Conservation (phyloP, 2,329 filamentous ascomycete species). For the Verticillium longisporum region DNA sequence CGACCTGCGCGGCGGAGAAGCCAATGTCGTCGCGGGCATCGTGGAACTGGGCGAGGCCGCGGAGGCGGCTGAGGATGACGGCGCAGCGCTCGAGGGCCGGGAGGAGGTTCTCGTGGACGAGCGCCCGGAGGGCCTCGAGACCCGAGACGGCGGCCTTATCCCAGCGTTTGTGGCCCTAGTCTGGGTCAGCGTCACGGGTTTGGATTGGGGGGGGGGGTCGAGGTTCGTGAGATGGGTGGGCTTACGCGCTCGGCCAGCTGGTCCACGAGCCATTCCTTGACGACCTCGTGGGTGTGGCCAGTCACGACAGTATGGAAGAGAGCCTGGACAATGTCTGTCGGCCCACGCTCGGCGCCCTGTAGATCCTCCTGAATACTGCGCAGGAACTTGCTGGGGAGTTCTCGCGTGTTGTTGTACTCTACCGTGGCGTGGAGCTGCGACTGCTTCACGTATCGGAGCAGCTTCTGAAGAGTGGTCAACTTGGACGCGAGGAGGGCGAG, state of each 20-base stretch:
- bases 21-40: slow-evolving; percentile 60
- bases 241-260: slow-evolving; percentile 70
- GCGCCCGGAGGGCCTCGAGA: slow-evolving; percentile 66
- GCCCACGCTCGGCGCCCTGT: slow-evolving; percentile 50
- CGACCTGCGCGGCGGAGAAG: slow-evolving; percentile 57
- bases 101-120: slow-evolving; percentile 82
- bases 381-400: slow-evolving; percentile 73
- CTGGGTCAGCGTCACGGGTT: slow-evolving; percentile 7
- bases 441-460: slow-evolving; percentile 79
- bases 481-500: slow-evolving; percentile 80
- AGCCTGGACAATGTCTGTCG: slow-evolving; percentile 60
- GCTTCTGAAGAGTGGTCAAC: slow-evolving; percentile 77
- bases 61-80: slow-evolving; percentile 74
- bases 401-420: slow-evolving; percentile 78
- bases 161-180: slow-evolving; percentile 86
- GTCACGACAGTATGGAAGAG: slow-evolving; percentile 81
- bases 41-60: slow-evolving; percentile 77
- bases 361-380: slow-evolving; percentile 71
- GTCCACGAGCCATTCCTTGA: slow-evolving; percentile 86
- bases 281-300: slow-evolving; percentile 65
- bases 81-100: slow-evolving; percentile 79
- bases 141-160: slow-evolving; percentile 78
- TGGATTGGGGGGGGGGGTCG: background rate
- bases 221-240: slow-evolving; percentile 2
- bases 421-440: slow-evolving; percentile 70